phyloP scores from a whole-genome alignment of 176 grass and related monocot genomes.

The Canna indica region DNA sequence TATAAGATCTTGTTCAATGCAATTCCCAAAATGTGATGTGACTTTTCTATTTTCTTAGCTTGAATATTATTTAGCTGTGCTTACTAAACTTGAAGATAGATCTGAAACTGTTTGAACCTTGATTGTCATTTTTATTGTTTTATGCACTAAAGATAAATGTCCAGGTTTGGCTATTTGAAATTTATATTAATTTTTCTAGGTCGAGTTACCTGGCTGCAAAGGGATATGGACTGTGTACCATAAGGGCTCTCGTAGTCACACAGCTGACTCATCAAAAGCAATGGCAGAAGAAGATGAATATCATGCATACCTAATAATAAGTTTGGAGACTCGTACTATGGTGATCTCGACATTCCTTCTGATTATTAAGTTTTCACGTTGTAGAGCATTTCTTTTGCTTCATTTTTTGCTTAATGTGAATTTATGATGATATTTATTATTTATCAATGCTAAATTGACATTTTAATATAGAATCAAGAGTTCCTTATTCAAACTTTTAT shows the following conservation, averaged over 20 bases:
- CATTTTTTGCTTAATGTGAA: neutral
- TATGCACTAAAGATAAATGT: neutral
- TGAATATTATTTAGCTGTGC: neutral
- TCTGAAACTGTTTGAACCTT: neutral
- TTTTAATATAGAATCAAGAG: too few species aligned
- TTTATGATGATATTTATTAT: neutral
- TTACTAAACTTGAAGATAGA: neutral
- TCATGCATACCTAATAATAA: slow-evolving; percentile 98
- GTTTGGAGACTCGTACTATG: slow-evolving; percentile 82
- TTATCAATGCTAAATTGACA: too few species aligned
- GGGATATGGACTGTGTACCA: slow-evolving; percentile 98
- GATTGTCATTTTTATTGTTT: neutral
- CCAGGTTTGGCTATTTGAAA: neutral
- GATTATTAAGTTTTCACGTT: neutral
- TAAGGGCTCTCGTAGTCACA: slow-evolving; percentile 69
- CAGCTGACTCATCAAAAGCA: slow-evolving; percentile 30
- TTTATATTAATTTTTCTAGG: slow-evolving; percentile 32
- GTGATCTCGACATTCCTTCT: slow-evolving; percentile 23
- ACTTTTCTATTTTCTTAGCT: neutral
- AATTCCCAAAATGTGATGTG: too few species aligned
- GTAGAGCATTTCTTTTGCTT: neutral
- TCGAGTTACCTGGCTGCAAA: slow-evolving; percentile 84
- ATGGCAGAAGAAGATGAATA: slow-evolving; percentile 71
- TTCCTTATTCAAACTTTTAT: too few species aligned
- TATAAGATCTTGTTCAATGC: too few species aligned